These are phyloP conservation scores for Stachybotrys chartarum DNA, from an alignment of 2,329 filamentous ascomycete genomes.

Conservation along the genomic window DNA sequence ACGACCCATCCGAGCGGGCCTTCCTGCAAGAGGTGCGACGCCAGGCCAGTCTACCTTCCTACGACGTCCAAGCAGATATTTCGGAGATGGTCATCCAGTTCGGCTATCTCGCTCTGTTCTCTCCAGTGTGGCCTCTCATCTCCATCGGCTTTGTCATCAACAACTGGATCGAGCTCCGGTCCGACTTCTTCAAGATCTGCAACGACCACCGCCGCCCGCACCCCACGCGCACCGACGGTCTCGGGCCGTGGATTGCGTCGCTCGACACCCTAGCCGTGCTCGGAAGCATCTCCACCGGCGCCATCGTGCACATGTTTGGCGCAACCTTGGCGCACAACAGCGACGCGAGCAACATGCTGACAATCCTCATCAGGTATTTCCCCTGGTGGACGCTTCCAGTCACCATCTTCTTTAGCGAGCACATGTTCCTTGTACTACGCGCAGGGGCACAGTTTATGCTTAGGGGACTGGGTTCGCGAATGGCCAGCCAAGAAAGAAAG, in stretches of 20 bases:
- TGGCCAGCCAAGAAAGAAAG: constrained; percentile 27
- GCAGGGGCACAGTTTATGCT: constrained; percentile 27
- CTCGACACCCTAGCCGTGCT: constrained; percentile 65
- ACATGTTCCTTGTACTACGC: constrained; percentile 59
- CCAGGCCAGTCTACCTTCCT: constrained; percentile 59
- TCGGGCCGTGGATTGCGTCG: constrained; percentile 65
- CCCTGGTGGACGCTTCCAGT: constrained; percentile 58
- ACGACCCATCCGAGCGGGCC: constrained; percentile 54
- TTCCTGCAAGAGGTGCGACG: constrained; percentile 59
- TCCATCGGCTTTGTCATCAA: constrained; percentile 67
- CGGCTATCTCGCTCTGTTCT: constrained; percentile 67
- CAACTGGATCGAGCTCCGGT: constrained; percentile 71
- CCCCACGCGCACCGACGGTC: constrained; percentile 63
- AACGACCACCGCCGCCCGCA: constrained; percentile 65
- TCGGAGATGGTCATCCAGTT: constrained; percentile 69
- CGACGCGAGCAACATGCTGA: constrained; percentile 34
- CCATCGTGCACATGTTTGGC: constrained; percentile 68
- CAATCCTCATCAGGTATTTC: background rate
- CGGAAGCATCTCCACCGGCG: constrained; percentile 64
- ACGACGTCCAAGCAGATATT: constrained; percentile 67
- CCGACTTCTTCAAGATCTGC: constrained; percentile 71
- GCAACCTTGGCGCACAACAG: constrained; percentile 31
- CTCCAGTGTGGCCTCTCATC: constrained; percentile 69
- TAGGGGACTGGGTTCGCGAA: constrained; percentile 29
- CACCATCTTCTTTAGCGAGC: constrained; percentile 66